Evolutionary conservation across 2,329 filamentous ascomycete genomes (phyloP).

Genomic region (Colletotrichum sojae): DNA sequence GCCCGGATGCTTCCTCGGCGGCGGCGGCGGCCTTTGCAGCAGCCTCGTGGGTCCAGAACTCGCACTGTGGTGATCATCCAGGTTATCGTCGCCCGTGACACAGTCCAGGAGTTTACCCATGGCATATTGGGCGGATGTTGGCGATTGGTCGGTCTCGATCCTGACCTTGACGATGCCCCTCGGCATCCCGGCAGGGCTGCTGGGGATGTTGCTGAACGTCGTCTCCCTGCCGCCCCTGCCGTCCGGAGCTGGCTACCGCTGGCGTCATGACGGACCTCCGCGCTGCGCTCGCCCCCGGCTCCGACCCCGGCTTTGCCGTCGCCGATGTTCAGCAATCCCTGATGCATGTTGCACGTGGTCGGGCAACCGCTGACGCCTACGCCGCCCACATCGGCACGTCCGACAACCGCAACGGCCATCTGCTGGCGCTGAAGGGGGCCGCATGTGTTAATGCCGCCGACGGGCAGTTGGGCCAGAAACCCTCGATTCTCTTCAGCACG

Average conservation of each 20-base stretch:
- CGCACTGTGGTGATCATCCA: too few species aligned
- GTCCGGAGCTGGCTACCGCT: not conserved
- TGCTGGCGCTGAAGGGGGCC: not conserved
- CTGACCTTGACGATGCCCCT: too few species aligned
- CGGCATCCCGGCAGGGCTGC: too few species aligned
- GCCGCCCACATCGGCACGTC: not conserved
- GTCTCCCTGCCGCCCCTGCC: not conserved
- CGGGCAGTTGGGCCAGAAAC: not conserved
- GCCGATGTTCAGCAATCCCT: not conserved
- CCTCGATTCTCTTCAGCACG: constrained; percentile 1
- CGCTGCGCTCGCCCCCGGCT: not conserved
- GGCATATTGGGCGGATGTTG: too few species aligned
- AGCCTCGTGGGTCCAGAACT: too few species aligned
- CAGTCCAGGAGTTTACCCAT: too few species aligned
- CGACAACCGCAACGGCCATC: not conserved
- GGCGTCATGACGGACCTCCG: not conserved
- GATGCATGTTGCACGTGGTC: not conserved
- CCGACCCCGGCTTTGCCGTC: not conserved
- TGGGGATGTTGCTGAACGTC: too few species aligned
- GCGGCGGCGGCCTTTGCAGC: too few species aligned
- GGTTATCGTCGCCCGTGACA: too few species aligned
- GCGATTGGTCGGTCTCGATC: too few species aligned
- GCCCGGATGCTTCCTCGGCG: too few species aligned
- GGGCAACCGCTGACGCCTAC: not conserved
- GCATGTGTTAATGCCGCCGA: not conserved